phyloP scores from a whole-genome alignment of 116 monocot species.

The Zostera marina region DNA sequence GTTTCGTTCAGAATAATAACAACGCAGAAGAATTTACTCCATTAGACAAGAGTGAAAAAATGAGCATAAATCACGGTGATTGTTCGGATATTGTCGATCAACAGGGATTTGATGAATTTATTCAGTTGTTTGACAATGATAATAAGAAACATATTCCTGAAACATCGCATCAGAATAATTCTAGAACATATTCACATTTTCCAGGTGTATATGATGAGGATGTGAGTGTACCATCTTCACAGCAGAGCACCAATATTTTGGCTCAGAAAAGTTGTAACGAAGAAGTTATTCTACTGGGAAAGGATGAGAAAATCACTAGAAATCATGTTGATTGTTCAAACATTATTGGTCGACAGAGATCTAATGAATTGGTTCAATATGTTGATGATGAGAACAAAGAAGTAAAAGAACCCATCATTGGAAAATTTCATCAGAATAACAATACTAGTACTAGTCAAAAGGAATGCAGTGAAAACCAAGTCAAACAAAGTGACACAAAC shows the following conservation, averaged over 20 bases:
- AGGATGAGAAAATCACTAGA: conserved; percentile 5
- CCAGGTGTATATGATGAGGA: conserved; percentile 13
- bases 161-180: conserved; percentile 2
- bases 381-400: not conserved
- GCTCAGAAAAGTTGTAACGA: conserved; percentile 10
- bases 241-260: conserved; percentile 10
- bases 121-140: not conserved
- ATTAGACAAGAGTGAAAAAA: conserved; percentile 2
- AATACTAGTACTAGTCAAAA: not conserved
- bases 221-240: not conserved
- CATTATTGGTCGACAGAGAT: conserved; percentile 11
- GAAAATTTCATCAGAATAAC: conserved; percentile 3
- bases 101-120: conserved; percentile 5
- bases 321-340: not conserved
- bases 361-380: conserved; percentile 3
- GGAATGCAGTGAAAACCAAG: too few relatives aligned
- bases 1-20: conserved; percentile 8
- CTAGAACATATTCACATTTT: conserved; percentile 42
- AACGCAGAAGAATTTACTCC: conserved; percentile 8
- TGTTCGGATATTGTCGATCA: conserved; percentile 7
- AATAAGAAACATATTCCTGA: not conserved
- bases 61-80: conserved; percentile 1
- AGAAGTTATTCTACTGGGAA: conserved; percentile 2
- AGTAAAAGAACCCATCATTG: not conserved
- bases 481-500: not conserved